phyloP scores from a whole-genome alignment of 345 rosid genomes.

The Corchorus capsularis region DNA sequence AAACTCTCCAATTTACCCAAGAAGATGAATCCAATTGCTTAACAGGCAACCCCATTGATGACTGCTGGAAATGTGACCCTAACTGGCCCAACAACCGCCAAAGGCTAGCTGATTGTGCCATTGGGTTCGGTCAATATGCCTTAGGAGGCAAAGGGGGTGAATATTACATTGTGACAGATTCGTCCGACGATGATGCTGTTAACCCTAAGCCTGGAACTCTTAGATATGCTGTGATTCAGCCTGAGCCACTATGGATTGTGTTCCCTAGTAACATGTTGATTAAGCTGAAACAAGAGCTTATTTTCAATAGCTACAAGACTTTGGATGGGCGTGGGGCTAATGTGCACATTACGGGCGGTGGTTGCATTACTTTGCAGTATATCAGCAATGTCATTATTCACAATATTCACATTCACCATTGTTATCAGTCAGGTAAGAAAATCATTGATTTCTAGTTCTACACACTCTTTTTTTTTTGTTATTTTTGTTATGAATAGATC shows the following conservation, averaged over 20 bases:
- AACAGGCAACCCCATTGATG: conserved; percentile 95
- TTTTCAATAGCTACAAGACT: conserved; percentile 93
- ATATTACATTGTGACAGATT: conserved; percentile 85
- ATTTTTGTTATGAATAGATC: not conserved
- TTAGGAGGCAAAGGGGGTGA: conserved; percentile 88
- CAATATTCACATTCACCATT: conserved; percentile 87
- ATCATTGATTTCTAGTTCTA: not conserved
- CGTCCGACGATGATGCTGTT: conserved; percentile 84
- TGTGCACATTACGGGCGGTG: conserved; percentile 91
- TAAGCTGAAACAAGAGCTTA: conserved; percentile 75
- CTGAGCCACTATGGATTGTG: conserved; percentile 91
- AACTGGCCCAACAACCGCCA: conserved; percentile 94
- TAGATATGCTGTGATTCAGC: conserved; percentile 89
- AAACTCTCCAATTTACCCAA: conserved; percentile 40
- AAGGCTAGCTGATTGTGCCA: conserved; percentile 81
- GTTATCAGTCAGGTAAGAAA: conserved; percentile 67
- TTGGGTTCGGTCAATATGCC: conserved; percentile 96
- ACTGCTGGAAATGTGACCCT: conserved; percentile 99
- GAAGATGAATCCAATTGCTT: conserved; percentile 53
- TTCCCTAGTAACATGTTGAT: conserved; percentile 88
- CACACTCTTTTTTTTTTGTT: not conserved
- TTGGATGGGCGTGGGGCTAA: conserved; percentile 96
- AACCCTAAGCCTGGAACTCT: conserved; percentile 86
- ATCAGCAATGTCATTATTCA: conserved; percentile 87
- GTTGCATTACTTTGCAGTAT: conserved; percentile 93